Conservation (phyloP, 257 asterid genomes). For the Anisodus acutangulus region DNA sequence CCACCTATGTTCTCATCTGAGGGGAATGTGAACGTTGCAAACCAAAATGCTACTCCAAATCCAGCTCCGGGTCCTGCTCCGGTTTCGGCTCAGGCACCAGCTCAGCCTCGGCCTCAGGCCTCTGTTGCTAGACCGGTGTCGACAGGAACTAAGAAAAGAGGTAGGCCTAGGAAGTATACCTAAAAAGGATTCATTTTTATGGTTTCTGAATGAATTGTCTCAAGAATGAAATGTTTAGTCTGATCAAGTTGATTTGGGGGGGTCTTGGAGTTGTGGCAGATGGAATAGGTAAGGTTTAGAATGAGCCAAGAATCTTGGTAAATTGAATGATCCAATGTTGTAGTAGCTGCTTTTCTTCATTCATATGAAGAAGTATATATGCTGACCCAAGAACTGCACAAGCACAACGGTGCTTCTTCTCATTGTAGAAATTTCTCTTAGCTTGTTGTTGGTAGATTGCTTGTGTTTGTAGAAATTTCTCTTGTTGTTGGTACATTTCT, state of each 20-base stretch:
- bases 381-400: slow-evolving; percentile 13
- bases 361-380: slow-evolving; percentile 23
- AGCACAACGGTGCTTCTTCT: not conserved
- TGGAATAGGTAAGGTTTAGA: not conserved
- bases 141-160: slow-evolving; percentile 58
- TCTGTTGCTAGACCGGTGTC: slow-evolving; percentile 30
- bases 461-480: slow-evolving; percentile 21
- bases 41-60: slow-evolving; percentile 27
- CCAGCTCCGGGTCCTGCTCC: slow-evolving; percentile 22
- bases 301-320: not conserved
- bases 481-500: slow-evolving; percentile 5
- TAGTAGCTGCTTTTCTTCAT: slow-evolving; percentile 4
- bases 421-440: slow-evolving; percentile 20
- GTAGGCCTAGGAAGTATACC: slow-evolving; percentile 66
- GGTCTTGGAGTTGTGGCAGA: not conserved
- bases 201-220: not conserved
- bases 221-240: not conserved
- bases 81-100: not conserved
- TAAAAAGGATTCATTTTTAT: slow-evolving; percentile 23
- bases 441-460: slow-evolving; percentile 9
- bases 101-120: not conserved
- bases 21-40: slow-evolving; percentile 22
- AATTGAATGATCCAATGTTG: not conserved
- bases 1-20: slow-evolving; percentile 61
- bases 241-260: not conserved